phyloP scores from a whole-genome alignment of 73 alveolate species.

The Tetrahymena elliotti region DNA sequence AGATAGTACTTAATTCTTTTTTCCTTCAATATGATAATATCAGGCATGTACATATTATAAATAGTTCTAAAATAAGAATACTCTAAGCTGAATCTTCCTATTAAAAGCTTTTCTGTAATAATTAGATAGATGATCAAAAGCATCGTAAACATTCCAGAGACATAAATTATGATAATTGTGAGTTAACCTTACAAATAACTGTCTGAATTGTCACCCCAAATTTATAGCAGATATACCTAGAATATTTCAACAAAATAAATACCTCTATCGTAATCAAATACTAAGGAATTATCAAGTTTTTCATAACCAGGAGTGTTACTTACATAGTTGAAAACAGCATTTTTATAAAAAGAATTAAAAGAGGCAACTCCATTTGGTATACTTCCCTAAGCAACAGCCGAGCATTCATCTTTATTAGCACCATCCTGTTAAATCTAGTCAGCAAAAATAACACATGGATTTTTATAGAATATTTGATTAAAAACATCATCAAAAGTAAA shows the following conservation, averaged over 20 bases:
- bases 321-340: not conserved
- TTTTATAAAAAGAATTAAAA: not conserved
- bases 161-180: not conserved
- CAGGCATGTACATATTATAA: not conserved
- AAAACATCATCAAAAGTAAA: not conserved
- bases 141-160: not conserved
- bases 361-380: not conserved
- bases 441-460: not conserved
- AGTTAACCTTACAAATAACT: not conserved
- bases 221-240: not conserved
- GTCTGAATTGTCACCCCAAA: not conserved
- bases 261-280: not conserved
- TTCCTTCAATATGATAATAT: not conserved
- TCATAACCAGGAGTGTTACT: not conserved
- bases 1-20: not conserved
- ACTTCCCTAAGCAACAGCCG: not conserved
- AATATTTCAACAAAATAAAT: not conserved
- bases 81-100: not conserved
- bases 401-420: not conserved
- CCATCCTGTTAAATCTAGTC: not conserved
- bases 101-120: not conserved
- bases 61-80: not conserved
- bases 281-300: not conserved
- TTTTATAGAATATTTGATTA: not conserved
- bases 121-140: not conserved